Evolutionary conservation across 140 eudicot species (phyloP).

Genomic region (Erigeron philadelphicus): DNA sequence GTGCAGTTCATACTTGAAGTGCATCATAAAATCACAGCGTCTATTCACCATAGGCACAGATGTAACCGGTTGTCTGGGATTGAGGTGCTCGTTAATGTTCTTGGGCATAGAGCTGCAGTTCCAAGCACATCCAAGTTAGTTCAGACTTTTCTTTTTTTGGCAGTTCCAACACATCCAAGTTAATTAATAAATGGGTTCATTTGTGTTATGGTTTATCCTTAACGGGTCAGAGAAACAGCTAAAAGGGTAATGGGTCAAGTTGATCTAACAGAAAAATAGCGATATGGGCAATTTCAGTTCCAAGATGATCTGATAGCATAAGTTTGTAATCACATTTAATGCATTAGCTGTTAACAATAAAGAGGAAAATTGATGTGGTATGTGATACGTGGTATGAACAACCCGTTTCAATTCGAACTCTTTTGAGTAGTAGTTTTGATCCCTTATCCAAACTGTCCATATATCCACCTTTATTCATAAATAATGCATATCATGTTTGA

Average conservation of each 20-base stretch:
- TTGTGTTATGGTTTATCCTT: not conserved
- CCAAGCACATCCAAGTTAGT: conserved; percentile 86
- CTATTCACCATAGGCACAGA: conserved; percentile 71
- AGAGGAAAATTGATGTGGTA: not conserved
- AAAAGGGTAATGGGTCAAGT: not conserved
- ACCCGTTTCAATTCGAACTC: not conserved
- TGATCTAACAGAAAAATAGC: conserved; percentile 4
- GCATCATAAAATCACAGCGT: conserved; percentile 82
- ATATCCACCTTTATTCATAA: conserved; percentile 14
- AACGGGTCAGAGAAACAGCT: not conserved
- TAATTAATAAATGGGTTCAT: conserved; percentile 24
- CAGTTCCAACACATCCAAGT: conserved; percentile 61
- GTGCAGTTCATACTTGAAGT: conserved; percentile 79
- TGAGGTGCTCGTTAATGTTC: conserved; percentile 80
- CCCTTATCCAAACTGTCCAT: no score
- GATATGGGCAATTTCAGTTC: not conserved
- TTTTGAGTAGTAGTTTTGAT: not conserved
- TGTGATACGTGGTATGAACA: not conserved
- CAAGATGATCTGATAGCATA: not conserved
- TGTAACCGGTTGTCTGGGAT: conserved; percentile 73
- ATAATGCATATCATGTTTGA: conserved; percentile 15
- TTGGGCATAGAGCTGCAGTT: conserved; percentile 76
- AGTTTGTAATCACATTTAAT: not conserved
- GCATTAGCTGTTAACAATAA: not conserved
- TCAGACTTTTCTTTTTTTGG: conserved; percentile 13